These are phyloP conservation scores for Penicillium sp. DNA, from an alignment of 2,329 filamentous ascomycete genomes.

Conservation along the genomic window DNA sequence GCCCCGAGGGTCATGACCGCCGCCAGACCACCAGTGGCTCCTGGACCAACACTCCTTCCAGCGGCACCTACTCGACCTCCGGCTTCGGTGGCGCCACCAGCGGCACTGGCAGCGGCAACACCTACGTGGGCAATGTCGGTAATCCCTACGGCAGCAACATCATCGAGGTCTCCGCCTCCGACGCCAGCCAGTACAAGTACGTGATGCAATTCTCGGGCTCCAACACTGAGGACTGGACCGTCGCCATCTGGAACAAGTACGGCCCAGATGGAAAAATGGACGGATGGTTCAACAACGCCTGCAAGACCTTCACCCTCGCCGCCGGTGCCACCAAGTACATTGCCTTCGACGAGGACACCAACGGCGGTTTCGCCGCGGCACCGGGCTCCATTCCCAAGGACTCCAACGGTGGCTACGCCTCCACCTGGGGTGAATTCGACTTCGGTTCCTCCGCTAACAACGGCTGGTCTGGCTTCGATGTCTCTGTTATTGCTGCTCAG, in stretches of 20 bases:
- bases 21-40: slow-evolving; percentile 21
- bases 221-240: slow-evolving; percentile 35
- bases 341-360: slow-evolving; percentile 38
- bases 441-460: slow-evolving; percentile 31
- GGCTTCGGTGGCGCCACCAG: slow-evolving; percentile 38
- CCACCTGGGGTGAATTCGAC: slow-evolving; percentile 40
- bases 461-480: slow-evolving; percentile 36
- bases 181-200: slow-evolving; percentile 38
- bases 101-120: slow-evolving; percentile 23
- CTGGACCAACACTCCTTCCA: slow-evolving; percentile 24
- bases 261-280: slow-evolving; percentile 32
- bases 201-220: slow-evolving; percentile 37
- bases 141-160: slow-evolving; percentile 45
- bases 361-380: slow-evolving; percentile 37
- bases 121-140: slow-evolving; percentile 43
- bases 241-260: slow-evolving; percentile 44
- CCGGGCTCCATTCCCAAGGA: slow-evolving; percentile 28
- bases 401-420: slow-evolving; percentile 28
- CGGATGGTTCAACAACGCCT: slow-evolving; percentile 38
- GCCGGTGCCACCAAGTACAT: slow-evolving; percentile 37
- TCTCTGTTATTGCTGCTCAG: slow-evolving; percentile 37
- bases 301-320: slow-evolving; percentile 31
- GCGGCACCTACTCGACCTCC: slow-evolving; percentile 25
- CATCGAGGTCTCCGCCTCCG: slow-evolving; percentile 36
- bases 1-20: slow-evolving; percentile 24